phyloP scores from a whole-genome alignment of 352 stramenopile species.

The Globisporangium barbulae region DNA sequence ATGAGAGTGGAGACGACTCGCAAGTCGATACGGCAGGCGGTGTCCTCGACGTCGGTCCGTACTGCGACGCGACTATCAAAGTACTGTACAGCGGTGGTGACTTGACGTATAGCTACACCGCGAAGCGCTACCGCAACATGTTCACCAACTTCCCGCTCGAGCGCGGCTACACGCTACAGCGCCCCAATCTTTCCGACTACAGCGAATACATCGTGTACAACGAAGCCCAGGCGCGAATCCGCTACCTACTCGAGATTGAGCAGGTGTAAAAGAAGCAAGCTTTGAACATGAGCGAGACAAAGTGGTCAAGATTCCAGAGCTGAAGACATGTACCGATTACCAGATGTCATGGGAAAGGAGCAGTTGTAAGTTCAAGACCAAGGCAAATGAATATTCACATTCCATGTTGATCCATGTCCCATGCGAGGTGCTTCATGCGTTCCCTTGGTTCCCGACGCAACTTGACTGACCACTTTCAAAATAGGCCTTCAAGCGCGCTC shows the following conservation, averaged over 20 bases:
- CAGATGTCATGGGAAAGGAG: not conserved
- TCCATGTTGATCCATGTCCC: not conserved
- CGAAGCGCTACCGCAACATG: conserved; percentile 55
- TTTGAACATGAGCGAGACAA: not conserved
- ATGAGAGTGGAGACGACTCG: conserved; percentile 16
- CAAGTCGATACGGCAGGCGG: not conserved
- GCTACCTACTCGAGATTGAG: conserved; percentile 21
- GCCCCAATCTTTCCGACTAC: conserved; percentile 13
- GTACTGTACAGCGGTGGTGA: conserved; percentile 18
- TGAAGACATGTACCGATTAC: not conserved
- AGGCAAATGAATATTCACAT: not conserved
- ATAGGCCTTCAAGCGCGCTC: not conserved
- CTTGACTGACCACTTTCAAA: not conserved
- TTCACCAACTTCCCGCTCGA: conserved; percentile 16
- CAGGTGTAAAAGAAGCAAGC: conserved; percentile 6
- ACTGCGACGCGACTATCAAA: conserved; percentile 22
- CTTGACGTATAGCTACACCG: conserved; percentile 32
- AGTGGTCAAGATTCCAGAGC: not conserved
- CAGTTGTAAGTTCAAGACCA: not conserved
- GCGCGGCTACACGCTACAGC: conserved; percentile 25
- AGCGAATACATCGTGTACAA: conserved; percentile 26
- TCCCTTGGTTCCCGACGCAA: not conserved
- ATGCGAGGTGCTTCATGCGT: not conserved
- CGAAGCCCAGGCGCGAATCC: conserved; percentile 20
- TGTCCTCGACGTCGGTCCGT: conserved; percentile 15